Percentiles rank a stretch among this genome's conserved stretches.
phyloP scores from a whole-genome alignment of 2,329 filamentous ascomycete genomes.

The Talaromyces sp. region DNA sequence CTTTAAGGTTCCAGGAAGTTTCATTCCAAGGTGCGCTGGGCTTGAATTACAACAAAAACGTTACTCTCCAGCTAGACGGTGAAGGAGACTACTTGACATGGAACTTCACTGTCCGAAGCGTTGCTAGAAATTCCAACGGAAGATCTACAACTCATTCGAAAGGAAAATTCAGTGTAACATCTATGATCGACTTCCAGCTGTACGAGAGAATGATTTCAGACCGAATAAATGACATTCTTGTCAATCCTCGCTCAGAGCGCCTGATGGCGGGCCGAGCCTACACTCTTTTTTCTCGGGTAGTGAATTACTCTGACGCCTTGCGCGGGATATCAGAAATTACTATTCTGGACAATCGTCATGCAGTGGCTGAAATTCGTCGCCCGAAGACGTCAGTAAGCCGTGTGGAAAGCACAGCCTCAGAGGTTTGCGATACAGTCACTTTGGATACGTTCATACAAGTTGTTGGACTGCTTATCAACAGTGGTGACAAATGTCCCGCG shows the following conservation, averaged over 20 bases:
- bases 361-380: neutral
- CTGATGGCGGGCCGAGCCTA: conserved; percentile 8
- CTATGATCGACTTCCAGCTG: conserved; percentile 4
- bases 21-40: conserved; percentile 8
- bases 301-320: conserved; percentile 3
- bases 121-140: neutral
- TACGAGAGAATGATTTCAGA: conserved; percentile 9
- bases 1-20: conserved; percentile 4
- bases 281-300: conserved; percentile 7
- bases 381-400: conserved; percentile 3
- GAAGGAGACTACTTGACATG: conserved; percentile 7
- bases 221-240: conserved; percentile 6
- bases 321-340: conserved; percentile 8
- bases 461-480: conserved; percentile 7
- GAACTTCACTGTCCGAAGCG: conserved; percentile 6
- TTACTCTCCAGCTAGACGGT: conserved; percentile 5
- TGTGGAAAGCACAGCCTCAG: neutral
- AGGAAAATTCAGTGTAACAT: conserved; percentile 3
- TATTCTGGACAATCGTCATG: conserved; percentile 3
- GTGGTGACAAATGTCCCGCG: conserved; percentile 4
- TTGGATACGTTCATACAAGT: conserved; percentile 6
- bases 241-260: conserved; percentile 5
- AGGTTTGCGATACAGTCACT: conserved; percentile 6
- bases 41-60: conserved; percentile 5
- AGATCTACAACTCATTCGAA: conserved; percentile 5